These are phyloP conservation scores for Colletotrichum neosansevieriae DNA, from an alignment of 2,329 filamentous ascomycete species.

Conservation along the genomic window DNA sequence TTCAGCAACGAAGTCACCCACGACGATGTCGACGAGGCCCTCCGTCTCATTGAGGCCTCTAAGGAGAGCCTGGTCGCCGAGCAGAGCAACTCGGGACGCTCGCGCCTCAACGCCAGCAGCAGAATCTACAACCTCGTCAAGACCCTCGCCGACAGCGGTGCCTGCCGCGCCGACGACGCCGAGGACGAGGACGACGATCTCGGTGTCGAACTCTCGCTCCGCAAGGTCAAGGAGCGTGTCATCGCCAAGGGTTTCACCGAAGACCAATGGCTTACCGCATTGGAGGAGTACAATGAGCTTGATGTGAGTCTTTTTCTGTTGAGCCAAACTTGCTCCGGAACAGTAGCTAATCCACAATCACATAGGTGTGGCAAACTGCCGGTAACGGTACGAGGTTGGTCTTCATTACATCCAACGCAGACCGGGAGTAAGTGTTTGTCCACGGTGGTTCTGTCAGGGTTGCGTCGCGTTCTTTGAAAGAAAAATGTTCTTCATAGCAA, in stretches of 20 bases:
- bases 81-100: constrained; percentile 63
- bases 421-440: constrained; percentile 17
- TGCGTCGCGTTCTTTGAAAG: constrained; percentile 18
- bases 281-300: constrained; percentile 89
- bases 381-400: constrained; percentile 77
- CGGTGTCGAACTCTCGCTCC: constrained; percentile 81
- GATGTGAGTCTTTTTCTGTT: constrained; percentile 76
- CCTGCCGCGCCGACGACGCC: constrained; percentile 79
- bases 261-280: constrained; percentile 86
- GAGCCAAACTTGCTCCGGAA: background rate
- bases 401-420: constrained; percentile 66
- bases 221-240: constrained; percentile 89
- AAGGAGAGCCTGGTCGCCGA: constrained; percentile 91
- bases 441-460: background rate
- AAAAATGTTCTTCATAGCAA: background rate
- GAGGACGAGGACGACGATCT: constrained; percentile 66
- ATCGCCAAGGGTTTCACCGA: constrained; percentile 97
- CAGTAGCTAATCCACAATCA: constrained; percentile 52
- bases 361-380: constrained; percentile 82
- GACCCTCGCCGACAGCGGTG: constrained; percentile 85
- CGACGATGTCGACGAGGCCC: constrained; percentile 95
- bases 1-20: constrained; percentile 88
- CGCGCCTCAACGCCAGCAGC: constrained; percentile 83
- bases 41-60: constrained; percentile 91
- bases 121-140: constrained; percentile 97